Conservation (phyloP, 257 asterid species). For the Leptodermis oblonga region DNA sequence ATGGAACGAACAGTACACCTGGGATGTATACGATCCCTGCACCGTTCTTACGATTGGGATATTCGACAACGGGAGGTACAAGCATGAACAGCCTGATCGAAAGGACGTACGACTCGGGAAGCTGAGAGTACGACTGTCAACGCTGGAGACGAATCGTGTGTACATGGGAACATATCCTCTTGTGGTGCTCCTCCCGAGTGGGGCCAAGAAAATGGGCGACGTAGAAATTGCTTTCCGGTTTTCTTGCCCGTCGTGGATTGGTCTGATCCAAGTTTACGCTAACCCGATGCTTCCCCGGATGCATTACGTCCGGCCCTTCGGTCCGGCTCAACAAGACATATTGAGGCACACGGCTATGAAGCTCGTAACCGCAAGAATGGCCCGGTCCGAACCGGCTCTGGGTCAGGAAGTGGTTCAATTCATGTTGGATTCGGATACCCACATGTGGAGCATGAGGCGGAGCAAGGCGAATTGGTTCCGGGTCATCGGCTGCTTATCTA, state of each 20-base stretch:
- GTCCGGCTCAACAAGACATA: constrained; percentile 81
- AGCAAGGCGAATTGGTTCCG: constrained; percentile 96
- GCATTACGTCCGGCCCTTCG: constrained; percentile 84
- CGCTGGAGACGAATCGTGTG: constrained; percentile 71
- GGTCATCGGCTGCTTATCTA: constrained; percentile 68
- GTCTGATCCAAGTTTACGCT: constrained; percentile 68
- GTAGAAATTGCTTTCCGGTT: constrained; percentile 74
- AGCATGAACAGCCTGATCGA: constrained; percentile 34
- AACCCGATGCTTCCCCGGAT: constrained; percentile 76
- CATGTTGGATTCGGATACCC: constrained; percentile 78
- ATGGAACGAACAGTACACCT: constrained; percentile 89
- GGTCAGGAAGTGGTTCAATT: constrained; percentile 88
- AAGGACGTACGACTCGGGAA: constrained; percentile 79
- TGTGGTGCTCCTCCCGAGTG: constrained; percentile 59
- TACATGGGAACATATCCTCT: constrained; percentile 67
- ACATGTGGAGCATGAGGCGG: constrained; percentile 90
- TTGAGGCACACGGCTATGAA: constrained; percentile 73
- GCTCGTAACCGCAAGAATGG: constrained; percentile 60
- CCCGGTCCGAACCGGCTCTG: constrained; percentile 78
- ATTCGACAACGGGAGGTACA: constrained; percentile 82
- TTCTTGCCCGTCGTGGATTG: constrained; percentile 75
- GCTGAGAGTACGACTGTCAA: constrained; percentile 73
- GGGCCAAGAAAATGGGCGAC: constrained; percentile 88
- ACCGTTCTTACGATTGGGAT: constrained; percentile 80
- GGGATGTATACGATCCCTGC: constrained; percentile 94